phyloP scores from a whole-genome alignment of 306 rosid genomes.

The Prunus armeniaca region DNA sequence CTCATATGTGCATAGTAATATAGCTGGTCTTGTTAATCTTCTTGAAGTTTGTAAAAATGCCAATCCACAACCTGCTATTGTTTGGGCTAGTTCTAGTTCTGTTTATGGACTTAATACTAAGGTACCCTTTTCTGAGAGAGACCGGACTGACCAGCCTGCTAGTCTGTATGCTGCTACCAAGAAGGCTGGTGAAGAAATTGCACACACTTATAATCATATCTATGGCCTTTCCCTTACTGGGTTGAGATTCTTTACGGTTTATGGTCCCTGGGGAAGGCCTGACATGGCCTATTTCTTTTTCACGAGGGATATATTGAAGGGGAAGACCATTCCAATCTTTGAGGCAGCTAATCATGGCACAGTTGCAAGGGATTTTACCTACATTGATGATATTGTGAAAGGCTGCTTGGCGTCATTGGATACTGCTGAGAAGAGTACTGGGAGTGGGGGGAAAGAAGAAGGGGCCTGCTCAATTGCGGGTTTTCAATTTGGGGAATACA shows the following conservation, averaged over 20 bases:
- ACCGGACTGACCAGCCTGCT: constrained; percentile 92
- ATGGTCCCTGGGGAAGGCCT: constrained; percentile 99
- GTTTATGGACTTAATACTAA: constrained; percentile 93
- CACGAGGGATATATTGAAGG: constrained; percentile 82
- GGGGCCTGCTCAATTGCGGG: constrained; percentile 85
- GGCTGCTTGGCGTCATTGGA: constrained; percentile 93
- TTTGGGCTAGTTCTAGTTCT: constrained; percentile 96
- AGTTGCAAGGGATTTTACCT: constrained; percentile 92
- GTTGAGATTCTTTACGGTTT: constrained; percentile 86
- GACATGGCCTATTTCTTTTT: constrained; percentile 98
- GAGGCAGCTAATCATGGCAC: constrained; percentile 87
- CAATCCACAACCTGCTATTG: constrained; percentile 93
- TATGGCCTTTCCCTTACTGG: constrained; percentile 93
- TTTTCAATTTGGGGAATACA: constrained; percentile 91
- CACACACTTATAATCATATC: constrained; percentile 89
- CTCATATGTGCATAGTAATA: constrained; percentile 92
- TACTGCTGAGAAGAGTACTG: constrained; percentile 93
- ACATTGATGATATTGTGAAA: constrained; percentile 92
- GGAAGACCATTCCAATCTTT: constrained; percentile 71
- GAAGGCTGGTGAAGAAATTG: constrained; percentile 98
- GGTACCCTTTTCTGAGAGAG: constrained; percentile 89
- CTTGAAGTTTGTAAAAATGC: constrained; percentile 81
- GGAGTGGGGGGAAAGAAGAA: constrained; percentile 93
- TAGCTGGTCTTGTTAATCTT: constrained; percentile 88
- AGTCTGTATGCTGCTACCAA: constrained; percentile 94